Percentiles rank a stretch among this genome's conserved stretches.
Conservation (phyloP, 257 asterid genomes). For the Fraxinus anomala region DNA sequence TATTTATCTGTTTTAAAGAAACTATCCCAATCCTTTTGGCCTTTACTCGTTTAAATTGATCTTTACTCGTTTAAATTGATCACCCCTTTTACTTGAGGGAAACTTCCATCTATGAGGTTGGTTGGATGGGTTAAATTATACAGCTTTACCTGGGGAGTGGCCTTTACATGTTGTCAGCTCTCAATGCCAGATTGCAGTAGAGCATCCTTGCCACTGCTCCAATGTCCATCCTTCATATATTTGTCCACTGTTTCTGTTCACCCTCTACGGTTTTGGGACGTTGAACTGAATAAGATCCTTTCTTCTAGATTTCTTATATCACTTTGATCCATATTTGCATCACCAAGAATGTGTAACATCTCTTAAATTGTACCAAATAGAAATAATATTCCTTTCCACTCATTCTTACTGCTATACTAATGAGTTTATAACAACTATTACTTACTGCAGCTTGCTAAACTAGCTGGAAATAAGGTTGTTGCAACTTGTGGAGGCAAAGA, state of each 20-base stretch:
- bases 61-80: neutral
- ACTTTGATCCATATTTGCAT: neutral
- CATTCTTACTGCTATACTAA: neutral
- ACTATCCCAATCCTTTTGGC: constrained; percentile 4
- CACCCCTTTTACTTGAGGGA: neutral
- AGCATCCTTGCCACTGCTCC: neutral
- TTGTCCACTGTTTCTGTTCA: neutral
- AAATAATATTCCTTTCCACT: neutral
- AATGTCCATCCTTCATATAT: neutral
- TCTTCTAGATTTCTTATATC: neutral
- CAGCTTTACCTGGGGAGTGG: neutral
- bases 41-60: constrained; percentile 4
- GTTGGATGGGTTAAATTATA: neutral
- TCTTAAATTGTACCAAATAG: neutral
- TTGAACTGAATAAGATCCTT: constrained; percentile 6
- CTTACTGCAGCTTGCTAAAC: constrained; percentile 76
- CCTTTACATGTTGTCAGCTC: neutral
- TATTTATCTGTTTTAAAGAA: neutral
- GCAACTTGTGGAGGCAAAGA: constrained; percentile 96
- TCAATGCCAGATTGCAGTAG: neutral
- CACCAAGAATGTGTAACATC: neutral
- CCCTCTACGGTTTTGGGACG: constrained; percentile 5
- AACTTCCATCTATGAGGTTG: neutral
- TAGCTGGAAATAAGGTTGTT: constrained; percentile 87
- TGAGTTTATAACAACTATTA: constrained; percentile 28